phyloP scores from a whole-genome alignment of 2,329 filamentous ascomycete species.

The Pseudogymnoascus sp. region DNA sequence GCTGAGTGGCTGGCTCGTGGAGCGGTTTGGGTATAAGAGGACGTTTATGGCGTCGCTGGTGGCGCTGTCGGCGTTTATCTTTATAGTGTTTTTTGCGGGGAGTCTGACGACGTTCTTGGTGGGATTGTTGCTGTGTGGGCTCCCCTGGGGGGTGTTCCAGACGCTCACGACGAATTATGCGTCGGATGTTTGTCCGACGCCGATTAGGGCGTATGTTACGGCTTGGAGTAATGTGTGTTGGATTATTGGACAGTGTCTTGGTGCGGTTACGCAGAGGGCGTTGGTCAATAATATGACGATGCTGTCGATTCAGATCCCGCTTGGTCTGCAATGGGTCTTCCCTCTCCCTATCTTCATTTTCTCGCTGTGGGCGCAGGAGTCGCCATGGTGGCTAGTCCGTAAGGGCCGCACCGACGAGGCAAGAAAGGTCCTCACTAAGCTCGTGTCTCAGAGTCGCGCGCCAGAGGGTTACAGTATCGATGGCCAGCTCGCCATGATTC shows the following conservation, averaged over 20 bases:
- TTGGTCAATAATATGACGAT: slow-evolving; percentile 34
- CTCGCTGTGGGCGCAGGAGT: slow-evolving; percentile 37
- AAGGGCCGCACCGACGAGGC: slow-evolving; percentile 35
- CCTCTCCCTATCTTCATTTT: slow-evolving; percentile 36
- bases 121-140: slow-evolving; percentile 38
- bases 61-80: slow-evolving; percentile 35
- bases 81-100: slow-evolving; percentile 41
- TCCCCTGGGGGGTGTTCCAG: slow-evolving; percentile 43
- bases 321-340: slow-evolving; percentile 41
- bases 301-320: slow-evolving; percentile 40
- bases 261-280: slow-evolving; percentile 36
- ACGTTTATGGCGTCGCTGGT: slow-evolving; percentile 37
- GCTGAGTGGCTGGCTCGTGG: slow-evolving; percentile 37
- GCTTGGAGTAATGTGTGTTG: slow-evolving; percentile 45
- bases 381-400: slow-evolving; percentile 41
- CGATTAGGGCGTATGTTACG: slow-evolving; percentile 42
- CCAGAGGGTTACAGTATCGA: slow-evolving; percentile 48
- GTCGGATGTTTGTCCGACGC: slow-evolving; percentile 43
- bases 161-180: slow-evolving; percentile 26
- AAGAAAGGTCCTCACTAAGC: slow-evolving; percentile 30
- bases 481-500: slow-evolving; percentile 39
- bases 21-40: slow-evolving; percentile 40
- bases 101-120: slow-evolving; percentile 37
- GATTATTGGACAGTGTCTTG: slow-evolving; percentile 39
- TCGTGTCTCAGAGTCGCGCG: slow-evolving; percentile 31